Percentiles rank a stretch among this genome's conserved stretches.
phyloP scores from a whole-genome alignment of 257 asterid species.

The Nicotiana otophora region DNA sequence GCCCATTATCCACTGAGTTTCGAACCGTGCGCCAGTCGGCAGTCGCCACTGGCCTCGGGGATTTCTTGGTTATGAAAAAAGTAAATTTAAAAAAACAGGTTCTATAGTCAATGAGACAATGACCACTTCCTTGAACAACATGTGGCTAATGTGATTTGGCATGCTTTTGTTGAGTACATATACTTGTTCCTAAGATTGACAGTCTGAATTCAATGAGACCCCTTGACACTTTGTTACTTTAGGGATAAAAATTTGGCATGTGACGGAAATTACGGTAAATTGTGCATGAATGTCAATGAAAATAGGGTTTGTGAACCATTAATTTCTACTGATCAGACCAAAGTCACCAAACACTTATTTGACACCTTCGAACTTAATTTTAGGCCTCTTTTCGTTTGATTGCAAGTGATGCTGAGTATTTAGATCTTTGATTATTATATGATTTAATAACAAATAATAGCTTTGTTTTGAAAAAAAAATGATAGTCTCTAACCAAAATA shows the following conservation, averaged over 20 bases:
- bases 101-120: neutral
- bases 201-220: neutral
- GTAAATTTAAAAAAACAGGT: neutral
- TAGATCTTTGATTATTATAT: neutral
- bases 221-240: neutral
- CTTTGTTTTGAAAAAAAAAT: neutral
- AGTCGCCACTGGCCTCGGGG: neutral
- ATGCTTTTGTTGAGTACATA: neutral
- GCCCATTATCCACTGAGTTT: neutral
- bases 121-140: neutral
- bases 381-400: neutral
- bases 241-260: neutral
- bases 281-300: neutral
- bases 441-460: neutral
- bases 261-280: neutral
- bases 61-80: neutral
- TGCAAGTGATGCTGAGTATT: neutral
- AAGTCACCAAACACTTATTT: neutral
- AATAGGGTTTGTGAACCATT: neutral
- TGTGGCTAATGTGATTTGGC: neutral
- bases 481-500: neutral
- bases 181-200: neutral
- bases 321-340: conserved; percentile 1
- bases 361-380: neutral
- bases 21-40: neutral